Evolutionary conservation across 2,329 filamentous ascomycete species (phyloP).

Genomic region (Ophiostoma australiae): DNA sequence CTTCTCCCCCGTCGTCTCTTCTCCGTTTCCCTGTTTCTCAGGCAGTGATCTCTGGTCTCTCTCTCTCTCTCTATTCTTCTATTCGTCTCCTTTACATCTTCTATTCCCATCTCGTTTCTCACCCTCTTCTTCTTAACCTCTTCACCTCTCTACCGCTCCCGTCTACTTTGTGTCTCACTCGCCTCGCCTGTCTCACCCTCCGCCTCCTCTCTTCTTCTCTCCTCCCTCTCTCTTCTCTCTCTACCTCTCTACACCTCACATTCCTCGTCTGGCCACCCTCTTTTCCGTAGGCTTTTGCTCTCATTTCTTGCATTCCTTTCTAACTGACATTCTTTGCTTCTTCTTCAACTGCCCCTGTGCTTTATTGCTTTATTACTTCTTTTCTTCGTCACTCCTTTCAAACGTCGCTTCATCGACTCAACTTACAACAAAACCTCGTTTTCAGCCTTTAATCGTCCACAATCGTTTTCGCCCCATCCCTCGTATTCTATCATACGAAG

Average conservation of each 20-base stretch:
- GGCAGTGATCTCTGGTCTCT: background rate
- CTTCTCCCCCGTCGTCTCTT: background rate
- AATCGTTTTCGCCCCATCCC: background rate
- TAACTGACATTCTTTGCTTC: background rate
- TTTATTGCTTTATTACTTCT: background rate
- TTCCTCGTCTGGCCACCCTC: slow-evolving; percentile 11
- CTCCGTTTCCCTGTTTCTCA: slow-evolving; percentile 3
- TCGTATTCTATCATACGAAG: background rate
- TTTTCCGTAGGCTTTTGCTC: background rate
- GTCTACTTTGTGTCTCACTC: background rate
- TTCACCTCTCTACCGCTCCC: background rate
- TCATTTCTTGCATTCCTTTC: background rate
- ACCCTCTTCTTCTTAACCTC: slow-evolving; percentile 4
- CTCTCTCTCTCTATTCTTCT: background rate
- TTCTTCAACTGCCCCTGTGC: background rate
- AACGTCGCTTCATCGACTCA: slow-evolving; percentile 1
- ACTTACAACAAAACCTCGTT: background rate
- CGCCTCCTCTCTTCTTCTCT: background rate
- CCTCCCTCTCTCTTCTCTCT: background rate
- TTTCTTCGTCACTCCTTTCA: background rate
- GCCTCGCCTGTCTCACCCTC: background rate
- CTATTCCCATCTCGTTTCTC: background rate
- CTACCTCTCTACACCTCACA: background rate
- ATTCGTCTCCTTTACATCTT: background rate
- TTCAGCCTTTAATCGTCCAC: background rate